Evolutionary conservation across 352 stramenopile species (phyloP), one percentile per base, ranked within the genome.

Genomic region (Phytopythium helicoides): DNA sequence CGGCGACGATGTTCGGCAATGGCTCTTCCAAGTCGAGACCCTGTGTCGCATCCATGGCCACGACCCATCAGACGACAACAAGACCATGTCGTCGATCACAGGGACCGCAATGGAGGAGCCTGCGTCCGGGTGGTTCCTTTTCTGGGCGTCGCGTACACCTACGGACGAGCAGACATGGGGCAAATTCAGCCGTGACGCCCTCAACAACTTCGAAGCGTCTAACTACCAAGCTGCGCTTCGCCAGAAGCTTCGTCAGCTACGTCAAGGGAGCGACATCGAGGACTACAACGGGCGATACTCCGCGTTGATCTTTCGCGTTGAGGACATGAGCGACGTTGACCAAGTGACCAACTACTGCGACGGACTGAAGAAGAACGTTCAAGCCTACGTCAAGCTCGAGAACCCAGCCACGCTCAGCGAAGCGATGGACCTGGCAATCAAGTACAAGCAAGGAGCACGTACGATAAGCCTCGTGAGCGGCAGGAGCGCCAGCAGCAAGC

Each of bases 161-260:
- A n/a, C 49, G 5, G 48, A 63, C 1, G n/a, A 54, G 34, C 34
- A 62, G 21, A 53, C 34, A 12, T 62, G 56, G 48, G 18, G 37
- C 16, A 28, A 18, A 23, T 57, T 62, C 16, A 50, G 40, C 23
- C 21, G 18, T 11, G 33, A 58, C 26, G 34, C 42, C 10, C 56
- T 62, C 41, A 35, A 33, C 6, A 47, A 62, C 26, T 62, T 58
- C 14, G 41, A 53, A 48, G 56, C 41, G 6, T 58, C 48, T n/a
- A 58, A 62, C 56, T 62, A 62, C 23, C 56, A 58, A 47, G 47
- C 54, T 26, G 47, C 53, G n/a, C 31, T 56, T 19, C 47, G 46
- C 0, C 19, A 55, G 37, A 61, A 61, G 28, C 28, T 33, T 10
- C 28, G 28, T 9, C 28, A 33, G 28, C 9, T 33, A 9, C 28